Evolutionary conservation across 768 basidiomycete genomes (phyloP).

Genomic region (Austroboletus festivus): DNA sequence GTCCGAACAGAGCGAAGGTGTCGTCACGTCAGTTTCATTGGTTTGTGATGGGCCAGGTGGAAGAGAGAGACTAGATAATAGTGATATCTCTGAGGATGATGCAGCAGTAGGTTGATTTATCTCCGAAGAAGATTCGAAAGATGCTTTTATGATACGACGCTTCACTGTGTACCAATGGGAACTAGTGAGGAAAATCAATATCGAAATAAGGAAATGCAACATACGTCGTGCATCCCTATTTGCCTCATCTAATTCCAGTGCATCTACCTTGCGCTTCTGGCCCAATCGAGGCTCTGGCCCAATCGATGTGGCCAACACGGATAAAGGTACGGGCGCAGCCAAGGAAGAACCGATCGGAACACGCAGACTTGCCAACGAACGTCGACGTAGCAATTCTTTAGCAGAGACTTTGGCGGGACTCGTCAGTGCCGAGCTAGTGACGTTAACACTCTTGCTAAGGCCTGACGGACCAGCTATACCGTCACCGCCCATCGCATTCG

Average conservation of each 20-base stretch:
- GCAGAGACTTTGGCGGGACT: constrained; percentile 9
- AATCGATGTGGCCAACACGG: constrained; percentile 1
- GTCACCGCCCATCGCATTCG: constrained; percentile 15
- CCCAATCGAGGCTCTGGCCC: constrained; percentile 10
- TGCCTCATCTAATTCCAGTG: constrained; percentile 21
- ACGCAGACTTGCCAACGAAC: constrained; percentile 27
- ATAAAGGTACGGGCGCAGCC: constrained; percentile 19
- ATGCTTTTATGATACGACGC: constrained; percentile 34
- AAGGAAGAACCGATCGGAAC: constrained; percentile 22
- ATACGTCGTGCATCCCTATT: constrained; percentile 35
- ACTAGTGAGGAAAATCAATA: constrained; percentile 1
- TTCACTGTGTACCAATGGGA: constrained; percentile 28
- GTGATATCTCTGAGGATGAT: constrained; percentile 23
- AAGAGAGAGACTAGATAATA: constrained; percentile 23
- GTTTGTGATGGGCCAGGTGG: constrained; percentile 27
- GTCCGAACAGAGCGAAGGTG: constrained; percentile 75
- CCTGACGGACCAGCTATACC: constrained; percentile 27
- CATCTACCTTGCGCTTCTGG: constrained; percentile 34
- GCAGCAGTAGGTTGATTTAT: not conserved
- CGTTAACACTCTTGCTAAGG: constrained; percentile 30
- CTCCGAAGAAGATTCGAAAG: constrained; percentile 29
- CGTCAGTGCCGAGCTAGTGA: not conserved
- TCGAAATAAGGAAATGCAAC: constrained; percentile 12
- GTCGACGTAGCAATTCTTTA: constrained; percentile 23
- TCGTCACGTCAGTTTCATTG: constrained; percentile 43